phyloP scores from a whole-genome alignment of 2,329 filamentous ascomycete species.

The Penicillium sp. region DNA sequence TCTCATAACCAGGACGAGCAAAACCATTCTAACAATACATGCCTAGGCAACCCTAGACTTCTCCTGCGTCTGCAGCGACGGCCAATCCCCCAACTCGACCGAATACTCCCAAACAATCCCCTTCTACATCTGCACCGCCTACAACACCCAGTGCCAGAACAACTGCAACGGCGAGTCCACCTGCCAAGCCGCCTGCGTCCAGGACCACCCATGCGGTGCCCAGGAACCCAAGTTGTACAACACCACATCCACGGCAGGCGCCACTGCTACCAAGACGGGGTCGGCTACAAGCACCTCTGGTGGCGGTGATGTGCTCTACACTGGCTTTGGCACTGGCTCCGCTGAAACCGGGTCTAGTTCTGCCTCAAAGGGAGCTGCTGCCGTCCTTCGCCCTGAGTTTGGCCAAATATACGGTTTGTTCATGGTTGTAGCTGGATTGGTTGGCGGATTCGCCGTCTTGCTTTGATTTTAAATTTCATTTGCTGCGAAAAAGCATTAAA shows the following conservation, averaged over 20 bases:
- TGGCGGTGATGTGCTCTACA: constrained; percentile 37
- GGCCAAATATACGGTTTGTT: constrained; percentile 55
- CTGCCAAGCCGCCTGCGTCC: constrained; percentile 51
- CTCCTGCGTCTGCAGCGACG: constrained; percentile 54
- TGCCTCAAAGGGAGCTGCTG: background rate
- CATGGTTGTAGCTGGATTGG: constrained; percentile 51
- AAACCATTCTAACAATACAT: background rate
- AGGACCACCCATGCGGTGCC: constrained; percentile 59
- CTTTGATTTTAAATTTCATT: constrained; percentile 24
- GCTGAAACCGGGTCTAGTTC: constrained; percentile 30
- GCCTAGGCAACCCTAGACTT: constrained; percentile 47
- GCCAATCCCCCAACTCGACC: constrained; percentile 54
- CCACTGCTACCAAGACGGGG: constrained; percentile 29
- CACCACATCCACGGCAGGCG: constrained; percentile 34
- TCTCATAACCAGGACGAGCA: background rate
- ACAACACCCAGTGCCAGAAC: constrained; percentile 53
- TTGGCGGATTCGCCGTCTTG: constrained; percentile 55
- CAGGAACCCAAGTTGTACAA: constrained; percentile 54
- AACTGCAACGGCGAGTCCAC: constrained; percentile 46
- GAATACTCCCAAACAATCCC: constrained; percentile 61
- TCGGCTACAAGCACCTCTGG: constrained; percentile 28
- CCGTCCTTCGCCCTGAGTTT: constrained; percentile 37
- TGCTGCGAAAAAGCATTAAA: background rate
- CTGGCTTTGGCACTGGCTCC: constrained; percentile 39
- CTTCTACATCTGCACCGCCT: constrained; percentile 58